Evolutionary conservation across 805 yeast genomes (phyloP).

Genomic region (Kurtzmaniella cleridarum): DNA sequence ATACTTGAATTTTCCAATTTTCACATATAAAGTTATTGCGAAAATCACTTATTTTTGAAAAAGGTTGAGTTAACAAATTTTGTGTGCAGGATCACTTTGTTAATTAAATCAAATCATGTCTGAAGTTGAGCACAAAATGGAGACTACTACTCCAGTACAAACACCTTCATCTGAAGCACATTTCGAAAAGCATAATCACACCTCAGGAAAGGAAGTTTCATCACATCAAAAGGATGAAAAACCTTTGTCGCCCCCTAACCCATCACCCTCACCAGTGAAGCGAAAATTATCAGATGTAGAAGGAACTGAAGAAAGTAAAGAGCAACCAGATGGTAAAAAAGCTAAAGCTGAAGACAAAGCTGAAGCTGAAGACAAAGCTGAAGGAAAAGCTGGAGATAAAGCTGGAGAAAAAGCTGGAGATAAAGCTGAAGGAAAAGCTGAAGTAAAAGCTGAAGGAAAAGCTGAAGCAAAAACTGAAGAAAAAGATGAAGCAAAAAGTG

Average conservation of each 20-base stretch:
- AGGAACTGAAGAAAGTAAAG: constrained; percentile 14
- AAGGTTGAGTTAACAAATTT: constrained; percentile 4
- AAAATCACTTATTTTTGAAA: neutral
- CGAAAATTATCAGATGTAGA: constrained; percentile 24
- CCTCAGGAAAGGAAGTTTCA: neutral
- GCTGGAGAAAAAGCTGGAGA: constrained; percentile 4
- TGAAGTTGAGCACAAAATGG: constrained; percentile 15
- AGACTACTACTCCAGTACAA: constrained; percentile 34
- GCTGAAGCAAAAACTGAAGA: constrained; percentile 6
- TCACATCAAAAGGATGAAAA: constrained; percentile 17
- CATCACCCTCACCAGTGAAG: constrained; percentile 39
- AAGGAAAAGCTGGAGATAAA: constrained; percentile 3
- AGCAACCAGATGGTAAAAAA: neutral
- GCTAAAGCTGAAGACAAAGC: constrained; percentile 13
- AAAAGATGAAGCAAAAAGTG: neutral
- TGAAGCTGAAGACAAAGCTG: constrained; percentile 4
- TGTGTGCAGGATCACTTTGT: constrained; percentile 1
- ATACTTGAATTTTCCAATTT: neutral
- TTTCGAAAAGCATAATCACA: constrained; percentile 14
- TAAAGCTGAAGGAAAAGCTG: constrained; percentile 6
- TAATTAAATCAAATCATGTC: constrained; percentile 16
- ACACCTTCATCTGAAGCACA: constrained; percentile 30
- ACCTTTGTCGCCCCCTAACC: constrained; percentile 42
- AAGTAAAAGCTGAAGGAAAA: constrained; percentile 3
- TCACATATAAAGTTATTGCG: neutral